A percentile compares a stretch with the other conserved stretches of the same genome.
Evolutionary conservation across 2,329 filamentous ascomycete species (phyloP).

Genomic region (Diaporthe ampelina): DNA sequence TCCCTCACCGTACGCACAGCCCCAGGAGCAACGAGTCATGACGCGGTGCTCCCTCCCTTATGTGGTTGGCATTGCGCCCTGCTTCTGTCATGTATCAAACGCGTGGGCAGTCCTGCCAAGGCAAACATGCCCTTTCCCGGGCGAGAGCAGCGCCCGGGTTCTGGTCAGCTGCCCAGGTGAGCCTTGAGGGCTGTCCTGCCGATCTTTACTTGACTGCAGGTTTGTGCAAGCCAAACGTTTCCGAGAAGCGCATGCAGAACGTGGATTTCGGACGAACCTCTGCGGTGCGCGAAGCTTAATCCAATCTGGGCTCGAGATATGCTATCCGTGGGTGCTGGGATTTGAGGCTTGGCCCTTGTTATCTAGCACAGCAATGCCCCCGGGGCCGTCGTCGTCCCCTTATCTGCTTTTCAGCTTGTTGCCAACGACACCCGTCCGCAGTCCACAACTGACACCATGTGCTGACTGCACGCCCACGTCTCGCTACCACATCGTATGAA

Average conservation of each 20-base stretch:
- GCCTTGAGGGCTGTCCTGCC: not conserved
- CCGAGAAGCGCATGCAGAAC: not conserved
- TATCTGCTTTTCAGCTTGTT: not conserved
- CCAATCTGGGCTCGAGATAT: not conserved
- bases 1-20: slow-evolving; percentile 25
- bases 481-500: not conserved
- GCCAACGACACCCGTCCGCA: not conserved
- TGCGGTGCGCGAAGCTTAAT: slow-evolving; percentile 27
- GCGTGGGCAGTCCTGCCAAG: slow-evolving; percentile 21
- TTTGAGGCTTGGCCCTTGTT: slow-evolving; percentile 1
- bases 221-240: not conserved
- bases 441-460: not conserved
- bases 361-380: not conserved
- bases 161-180: slow-evolving; percentile 8
- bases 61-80: slow-evolving; percentile 17
- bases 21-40: slow-evolving; percentile 26
- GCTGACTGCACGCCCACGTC: not conserved
- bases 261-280: slow-evolving; percentile 30
- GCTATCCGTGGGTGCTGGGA: not conserved
- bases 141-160: not conserved
- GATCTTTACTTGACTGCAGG: not conserved
- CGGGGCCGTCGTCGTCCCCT: not conserved
- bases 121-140: slow-evolving; percentile 1
- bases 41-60: slow-evolving; percentile 15
- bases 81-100: slow-evolving; percentile 30